Conservation (phyloP, 2,329 filamentous ascomycete genomes). For the Lasiodiplodia sp. region DNA sequence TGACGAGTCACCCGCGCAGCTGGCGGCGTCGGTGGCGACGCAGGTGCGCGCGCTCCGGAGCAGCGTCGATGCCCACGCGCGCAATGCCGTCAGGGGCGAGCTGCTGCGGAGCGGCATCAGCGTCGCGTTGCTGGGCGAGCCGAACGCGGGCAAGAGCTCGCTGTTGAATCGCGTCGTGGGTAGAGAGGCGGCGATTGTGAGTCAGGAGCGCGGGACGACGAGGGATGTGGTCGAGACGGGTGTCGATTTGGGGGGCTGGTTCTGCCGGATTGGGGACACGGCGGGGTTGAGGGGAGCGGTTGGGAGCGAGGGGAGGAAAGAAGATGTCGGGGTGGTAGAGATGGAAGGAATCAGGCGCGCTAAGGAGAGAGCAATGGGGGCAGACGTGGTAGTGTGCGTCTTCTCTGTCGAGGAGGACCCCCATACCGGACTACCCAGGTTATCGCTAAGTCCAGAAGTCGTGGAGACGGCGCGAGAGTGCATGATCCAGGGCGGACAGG, state of each 20-base stretch:
- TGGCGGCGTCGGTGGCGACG: constrained; percentile 72
- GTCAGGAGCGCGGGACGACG: constrained; percentile 89
- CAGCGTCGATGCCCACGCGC: constrained; percentile 73
- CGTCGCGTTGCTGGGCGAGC: constrained; percentile 86
- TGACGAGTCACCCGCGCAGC: constrained; percentile 79
- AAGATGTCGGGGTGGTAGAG: constrained; percentile 75
- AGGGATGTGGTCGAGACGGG: constrained; percentile 92
- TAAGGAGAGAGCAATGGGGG: constrained; percentile 78
- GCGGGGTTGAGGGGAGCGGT: constrained; percentile 73
- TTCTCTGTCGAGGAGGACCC: constrained; percentile 68
- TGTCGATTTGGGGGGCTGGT: constrained; percentile 86
- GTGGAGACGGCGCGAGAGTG: constrained; percentile 61
- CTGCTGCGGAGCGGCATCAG: constrained; percentile 84
- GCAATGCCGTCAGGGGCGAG: constrained; percentile 82
- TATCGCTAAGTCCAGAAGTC: constrained; percentile 64
- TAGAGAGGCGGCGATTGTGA: constrained; percentile 93
- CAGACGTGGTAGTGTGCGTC: constrained; percentile 84
- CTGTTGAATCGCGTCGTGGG: constrained; percentile 90
- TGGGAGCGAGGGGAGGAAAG: background rate
- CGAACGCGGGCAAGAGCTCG: constrained; percentile 95
- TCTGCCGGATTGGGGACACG: constrained; percentile 94
- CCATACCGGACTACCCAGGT: constrained; percentile 36
- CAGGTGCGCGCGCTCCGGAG: constrained; percentile 69
- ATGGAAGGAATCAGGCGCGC: constrained; percentile 90
- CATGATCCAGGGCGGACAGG: constrained; percentile 56